Conservation (phyloP, 805 yeast species). For the Kluyveromyces aestuarii region DNA sequence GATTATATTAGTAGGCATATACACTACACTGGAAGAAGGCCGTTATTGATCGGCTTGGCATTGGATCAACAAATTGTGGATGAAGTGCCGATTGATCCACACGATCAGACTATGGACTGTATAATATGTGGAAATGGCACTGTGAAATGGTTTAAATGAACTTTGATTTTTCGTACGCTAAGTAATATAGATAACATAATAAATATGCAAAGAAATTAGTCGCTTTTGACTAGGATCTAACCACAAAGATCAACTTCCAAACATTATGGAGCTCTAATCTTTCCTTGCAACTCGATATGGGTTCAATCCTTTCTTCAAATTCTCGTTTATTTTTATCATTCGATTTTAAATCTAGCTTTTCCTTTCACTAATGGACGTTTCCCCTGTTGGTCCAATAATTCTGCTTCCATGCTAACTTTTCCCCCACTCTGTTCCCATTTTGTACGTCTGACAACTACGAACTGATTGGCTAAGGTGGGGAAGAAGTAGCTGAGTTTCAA, state of each 20-base stretch:
- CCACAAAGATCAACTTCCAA: too few relatives aligned
- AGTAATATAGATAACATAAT: conserved; percentile 6
- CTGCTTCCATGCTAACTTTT: conserved; percentile 32
- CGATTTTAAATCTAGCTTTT: conserved; percentile 33
- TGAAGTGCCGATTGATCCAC: conserved; percentile 19
- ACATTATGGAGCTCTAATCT: too few relatives aligned
- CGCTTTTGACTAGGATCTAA: too few relatives aligned
- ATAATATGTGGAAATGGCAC: conserved; percentile 24
- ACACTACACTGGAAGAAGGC: conserved; percentile 13
- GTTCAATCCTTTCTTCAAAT: neutral
- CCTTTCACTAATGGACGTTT: conserved; percentile 48
- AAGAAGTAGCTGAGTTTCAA: conserved; percentile 41
- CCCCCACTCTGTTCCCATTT: conserved; percentile 27
- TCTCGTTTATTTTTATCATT: conserved; percentile 29
- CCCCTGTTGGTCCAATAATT: conserved; percentile 44
- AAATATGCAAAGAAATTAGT: neutral
- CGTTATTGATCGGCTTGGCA: conserved; percentile 24
- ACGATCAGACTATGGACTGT: conserved; percentile 26
- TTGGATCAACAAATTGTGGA: conserved; percentile 22
- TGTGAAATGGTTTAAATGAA: conserved; percentile 33
- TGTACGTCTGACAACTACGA: conserved; percentile 54
- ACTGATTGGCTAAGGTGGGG: conserved; percentile 75
- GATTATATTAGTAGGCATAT: conserved; percentile 50
- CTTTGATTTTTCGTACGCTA: conserved; percentile 27
- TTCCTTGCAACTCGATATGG: neutral